phyloP scores from a whole-genome alignment of 1,284 basidiomycete species.

The Microbotryum intermedium region DNA sequence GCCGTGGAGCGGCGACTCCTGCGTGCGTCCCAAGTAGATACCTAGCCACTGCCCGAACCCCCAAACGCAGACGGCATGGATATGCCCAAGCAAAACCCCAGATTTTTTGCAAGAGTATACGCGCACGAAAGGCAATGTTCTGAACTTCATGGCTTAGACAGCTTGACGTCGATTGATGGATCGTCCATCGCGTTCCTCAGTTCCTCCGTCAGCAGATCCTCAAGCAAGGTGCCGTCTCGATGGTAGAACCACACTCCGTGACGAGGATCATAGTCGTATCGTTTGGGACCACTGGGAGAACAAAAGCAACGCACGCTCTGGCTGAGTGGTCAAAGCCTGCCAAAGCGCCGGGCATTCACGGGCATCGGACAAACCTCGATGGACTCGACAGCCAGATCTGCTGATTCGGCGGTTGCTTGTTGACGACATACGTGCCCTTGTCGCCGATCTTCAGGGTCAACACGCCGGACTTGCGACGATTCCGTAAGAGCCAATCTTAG shows the following conservation, averaged over 20 bases:
- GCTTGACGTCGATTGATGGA: too few species aligned
- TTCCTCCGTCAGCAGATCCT: conserved; percentile 59
- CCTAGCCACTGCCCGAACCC: too few species aligned
- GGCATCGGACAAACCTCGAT: background rate
- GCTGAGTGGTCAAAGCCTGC: background rate
- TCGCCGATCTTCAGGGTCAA: conserved; percentile 73
- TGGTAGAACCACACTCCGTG: conserved; percentile 65
- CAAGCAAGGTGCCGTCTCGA: conserved; percentile 57
- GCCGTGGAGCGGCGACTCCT: too few species aligned
- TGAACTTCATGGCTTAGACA: too few species aligned
- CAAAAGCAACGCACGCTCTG: background rate
- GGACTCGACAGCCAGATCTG: conserved; percentile 98
- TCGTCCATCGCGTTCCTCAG: conserved; percentile 41
- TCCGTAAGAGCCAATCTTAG: background rate
- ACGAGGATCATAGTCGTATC: conserved; percentile 63
- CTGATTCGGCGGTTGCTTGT: conserved; percentile 98
- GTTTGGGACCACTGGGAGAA: conserved; percentile 64
- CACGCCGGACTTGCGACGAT: conserved; percentile 62
- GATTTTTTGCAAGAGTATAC: too few species aligned
- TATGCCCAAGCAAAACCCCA: too few species aligned
- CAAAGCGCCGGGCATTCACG: background rate
- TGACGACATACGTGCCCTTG: conserved; percentile 94
- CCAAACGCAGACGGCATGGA: too few species aligned
- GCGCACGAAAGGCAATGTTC: too few species aligned
- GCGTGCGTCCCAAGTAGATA: too few species aligned